Conservation (phyloP, 257 asterid species). For the Jacaranda mimosifolia region DNA sequence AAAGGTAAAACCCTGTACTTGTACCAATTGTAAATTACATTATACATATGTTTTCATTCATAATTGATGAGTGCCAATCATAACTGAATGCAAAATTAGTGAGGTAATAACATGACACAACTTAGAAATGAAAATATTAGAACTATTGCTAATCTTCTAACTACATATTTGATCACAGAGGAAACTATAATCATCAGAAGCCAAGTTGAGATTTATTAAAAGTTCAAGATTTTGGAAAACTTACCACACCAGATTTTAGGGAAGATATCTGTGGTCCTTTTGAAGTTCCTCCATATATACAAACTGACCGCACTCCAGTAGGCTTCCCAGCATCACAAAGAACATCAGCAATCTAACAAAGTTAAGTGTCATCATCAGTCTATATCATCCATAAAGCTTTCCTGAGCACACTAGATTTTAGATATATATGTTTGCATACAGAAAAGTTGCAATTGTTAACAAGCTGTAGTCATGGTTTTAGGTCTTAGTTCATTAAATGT, state of each 20-base stretch:
- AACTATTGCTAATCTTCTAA: neutral
- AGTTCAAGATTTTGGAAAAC: conserved; percentile 36
- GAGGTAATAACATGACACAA: neutral
- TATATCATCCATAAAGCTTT: conserved; percentile 15
- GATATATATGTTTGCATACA: neutral
- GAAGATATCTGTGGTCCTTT: conserved; percentile 93
- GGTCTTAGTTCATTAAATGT: neutral
- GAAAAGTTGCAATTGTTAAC: neutral
- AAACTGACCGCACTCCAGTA: conserved; percentile 74
- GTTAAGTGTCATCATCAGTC: conserved; percentile 31
- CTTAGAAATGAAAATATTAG: neutral
- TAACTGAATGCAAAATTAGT: neutral
- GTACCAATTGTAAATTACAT: neutral
- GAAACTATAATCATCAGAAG: conserved; percentile 5
- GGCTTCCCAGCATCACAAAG: conserved; percentile 93
- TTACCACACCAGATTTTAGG: conserved; percentile 92
- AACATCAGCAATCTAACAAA: conserved; percentile 84
- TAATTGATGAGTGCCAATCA: neutral
- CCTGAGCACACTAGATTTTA: neutral
- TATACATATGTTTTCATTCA: neutral
- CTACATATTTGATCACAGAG: neutral
- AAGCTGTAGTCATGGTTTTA: neutral
- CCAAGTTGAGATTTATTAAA: neutral
- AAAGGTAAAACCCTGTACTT: neutral
- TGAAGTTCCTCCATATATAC: conserved; percentile 91